Percentiles rank a stretch among this genome's conserved stretches.
Evolutionary conservation across 192 early-diverging fungal species (phyloP).

Genomic region (Linnemannia schmuckeri): DNA sequence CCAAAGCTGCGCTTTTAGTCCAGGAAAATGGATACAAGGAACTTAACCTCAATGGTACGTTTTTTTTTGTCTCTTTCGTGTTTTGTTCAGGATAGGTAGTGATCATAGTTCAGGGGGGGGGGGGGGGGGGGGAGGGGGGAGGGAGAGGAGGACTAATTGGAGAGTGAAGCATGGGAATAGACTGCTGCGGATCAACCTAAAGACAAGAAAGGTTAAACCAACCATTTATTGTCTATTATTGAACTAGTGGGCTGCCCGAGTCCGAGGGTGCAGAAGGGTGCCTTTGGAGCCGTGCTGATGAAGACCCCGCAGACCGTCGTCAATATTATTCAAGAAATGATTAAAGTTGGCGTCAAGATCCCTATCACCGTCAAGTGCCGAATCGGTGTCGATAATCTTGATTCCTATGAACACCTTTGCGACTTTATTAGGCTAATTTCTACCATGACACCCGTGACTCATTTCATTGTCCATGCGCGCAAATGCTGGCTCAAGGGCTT

Average conservation of each 20-base stretch:
- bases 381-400: slow-evolving; percentile 79
- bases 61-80: too few relatives aligned
- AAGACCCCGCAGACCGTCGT: slow-evolving; percentile 70
- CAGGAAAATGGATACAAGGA: slow-evolving; percentile 69
- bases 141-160: too few relatives aligned
- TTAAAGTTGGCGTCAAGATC: slow-evolving; percentile 48
- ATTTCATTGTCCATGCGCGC: slow-evolving; percentile 78
- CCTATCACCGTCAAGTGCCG: slow-evolving; percentile 82
- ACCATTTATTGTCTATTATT: not conserved
- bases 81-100: too few relatives aligned
- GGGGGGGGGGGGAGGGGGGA: too few relatives aligned
- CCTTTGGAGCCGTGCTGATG: slow-evolving; percentile 82
- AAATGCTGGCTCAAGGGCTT: slow-evolving; percentile 76
- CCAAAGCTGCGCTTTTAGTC: slow-evolving; percentile 64
- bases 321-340: slow-evolving; percentile 71
- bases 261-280: slow-evolving; percentile 72
- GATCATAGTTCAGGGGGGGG: too few relatives aligned
- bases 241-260: slow-evolving; percentile 75
- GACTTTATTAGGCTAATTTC: slow-evolving; percentile 57
- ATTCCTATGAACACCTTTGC: slow-evolving; percentile 71
- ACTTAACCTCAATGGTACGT: slow-evolving; percentile 73
- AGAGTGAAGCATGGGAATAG: too few relatives aligned
- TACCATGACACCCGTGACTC: slow-evolving; percentile 45
- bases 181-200: too few relatives aligned
- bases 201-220: not conserved